Conservation (phyloP, 2,329 filamentous ascomycete species). For the Aspergillus terreus region DNA sequence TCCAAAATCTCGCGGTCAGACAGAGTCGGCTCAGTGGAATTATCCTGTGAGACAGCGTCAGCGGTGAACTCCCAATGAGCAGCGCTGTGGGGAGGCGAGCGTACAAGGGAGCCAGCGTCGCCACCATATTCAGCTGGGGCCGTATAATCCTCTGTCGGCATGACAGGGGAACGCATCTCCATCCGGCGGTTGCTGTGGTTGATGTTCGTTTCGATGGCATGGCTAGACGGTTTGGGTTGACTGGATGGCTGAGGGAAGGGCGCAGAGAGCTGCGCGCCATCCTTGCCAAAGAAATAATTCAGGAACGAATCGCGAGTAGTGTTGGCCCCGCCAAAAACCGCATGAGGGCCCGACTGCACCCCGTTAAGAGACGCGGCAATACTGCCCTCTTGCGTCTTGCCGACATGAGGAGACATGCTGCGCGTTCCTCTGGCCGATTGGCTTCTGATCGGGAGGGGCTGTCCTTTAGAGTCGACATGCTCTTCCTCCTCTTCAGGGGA, state of each 20-base stretch:
- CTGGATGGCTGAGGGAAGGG: slow-evolving; percentile 40
- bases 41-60: slow-evolving; percentile 25
- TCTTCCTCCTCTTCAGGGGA: slow-evolving; percentile 64
- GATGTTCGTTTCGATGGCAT: slow-evolving; percentile 75
- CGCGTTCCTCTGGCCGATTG: slow-evolving; percentile 60
- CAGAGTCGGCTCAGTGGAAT: slow-evolving; percentile 70
- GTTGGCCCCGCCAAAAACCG: slow-evolving; percentile 58
- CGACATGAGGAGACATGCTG: slow-evolving; percentile 78
- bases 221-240: slow-evolving; percentile 66
- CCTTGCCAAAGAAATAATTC: slow-evolving; percentile 98
- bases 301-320: slow-evolving; percentile 83
- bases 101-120: slow-evolving; percentile 47
- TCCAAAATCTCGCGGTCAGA: slow-evolving; percentile 96
- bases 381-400: slow-evolving; percentile 59
- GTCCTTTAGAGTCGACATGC: slow-evolving; percentile 51
- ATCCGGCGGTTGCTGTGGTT: slow-evolving; percentile 73
- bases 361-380: slow-evolving; percentile 68
- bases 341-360: slow-evolving; percentile 58
- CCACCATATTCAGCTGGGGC: slow-evolving; percentile 36
- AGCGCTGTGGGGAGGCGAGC: slow-evolving; percentile 12
- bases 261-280: slow-evolving; percentile 53
- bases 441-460: slow-evolving; percentile 57
- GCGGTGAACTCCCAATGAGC: slow-evolving; percentile 3
- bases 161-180: slow-evolving; percentile 45
- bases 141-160: slow-evolving; percentile 44